Evolutionary conservation across 129 eudicot species (phyloP).

Genomic region (Lactuca saligna): DNA sequence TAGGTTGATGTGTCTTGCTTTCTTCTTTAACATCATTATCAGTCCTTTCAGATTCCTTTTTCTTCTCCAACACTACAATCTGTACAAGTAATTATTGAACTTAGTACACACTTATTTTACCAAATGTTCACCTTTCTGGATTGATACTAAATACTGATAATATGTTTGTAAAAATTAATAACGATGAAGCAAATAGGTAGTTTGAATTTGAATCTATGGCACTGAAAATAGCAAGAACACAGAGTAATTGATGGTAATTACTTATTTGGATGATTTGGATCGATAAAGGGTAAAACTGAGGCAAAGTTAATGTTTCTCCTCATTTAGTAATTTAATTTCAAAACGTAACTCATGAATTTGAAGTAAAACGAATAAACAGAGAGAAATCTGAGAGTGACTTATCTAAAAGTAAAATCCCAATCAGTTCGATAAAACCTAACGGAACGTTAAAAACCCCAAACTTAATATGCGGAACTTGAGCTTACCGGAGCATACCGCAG

Average conservation of each 20-base stretch:
- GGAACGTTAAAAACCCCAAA: conserved; percentile 10
- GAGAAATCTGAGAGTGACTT: background rate
- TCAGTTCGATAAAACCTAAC: conserved; percentile 14
- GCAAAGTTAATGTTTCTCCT: conserved; percentile 5
- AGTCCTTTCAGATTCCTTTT: conserved; percentile 34
- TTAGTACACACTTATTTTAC: conserved; percentile 6
- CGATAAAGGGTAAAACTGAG: background rate
- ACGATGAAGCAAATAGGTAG: conserved; percentile 8
- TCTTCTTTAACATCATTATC: conserved; percentile 30
- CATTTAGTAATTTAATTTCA: conserved; percentile 6
- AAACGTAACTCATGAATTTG: conserved; percentile 1
- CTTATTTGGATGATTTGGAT: background rate
- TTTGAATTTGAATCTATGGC: background rate
- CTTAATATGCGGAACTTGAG: background rate
- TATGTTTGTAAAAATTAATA: background rate
- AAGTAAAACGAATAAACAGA: background rate
- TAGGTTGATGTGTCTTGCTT: conserved; percentile 30
- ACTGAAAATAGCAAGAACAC: background rate
- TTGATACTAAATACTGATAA: background rate
- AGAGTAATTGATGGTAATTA: background rate
- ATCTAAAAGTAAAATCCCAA: background rate
- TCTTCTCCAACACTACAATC: conserved; percentile 56
- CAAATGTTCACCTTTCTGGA: background rate
- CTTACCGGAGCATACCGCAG: conserved; percentile 61
- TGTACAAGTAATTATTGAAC: conserved; percentile 25